Conservation (phyloP, 2,329 filamentous ascomycete species). For the Cladosporium sp. region DNA sequence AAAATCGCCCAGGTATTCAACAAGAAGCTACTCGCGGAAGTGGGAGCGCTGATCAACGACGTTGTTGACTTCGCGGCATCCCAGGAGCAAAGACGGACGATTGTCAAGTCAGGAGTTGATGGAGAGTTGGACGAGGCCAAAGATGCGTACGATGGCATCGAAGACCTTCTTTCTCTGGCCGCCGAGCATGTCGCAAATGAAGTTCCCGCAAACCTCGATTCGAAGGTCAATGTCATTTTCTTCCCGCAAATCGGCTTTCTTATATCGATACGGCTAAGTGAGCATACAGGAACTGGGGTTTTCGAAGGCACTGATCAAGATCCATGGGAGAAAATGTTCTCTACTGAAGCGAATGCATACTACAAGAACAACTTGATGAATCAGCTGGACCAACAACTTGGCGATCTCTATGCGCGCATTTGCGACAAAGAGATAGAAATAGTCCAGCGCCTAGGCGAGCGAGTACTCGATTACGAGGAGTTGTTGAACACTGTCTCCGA, state of each 20-base stretch:
- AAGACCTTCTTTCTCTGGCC: conserved; percentile 63
- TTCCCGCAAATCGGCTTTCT: conserved; percentile 90
- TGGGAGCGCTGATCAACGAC: conserved; percentile 66
- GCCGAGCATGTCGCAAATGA: conserved; percentile 56
- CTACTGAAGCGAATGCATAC: conserved; percentile 61
- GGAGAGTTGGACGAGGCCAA: conserved; percentile 71
- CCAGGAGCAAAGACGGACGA: conserved; percentile 61
- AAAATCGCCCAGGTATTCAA: conserved; percentile 59
- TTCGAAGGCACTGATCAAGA: conserved; percentile 58
- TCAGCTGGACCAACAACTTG: conserved; percentile 72
- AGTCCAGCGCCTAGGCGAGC: conserved; percentile 66
- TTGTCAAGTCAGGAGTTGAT: conserved; percentile 67
- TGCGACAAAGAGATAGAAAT: conserved; percentile 88
- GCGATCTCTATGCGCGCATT: conserved; percentile 79
- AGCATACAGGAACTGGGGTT: conserved; percentile 50
- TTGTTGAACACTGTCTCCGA: conserved; percentile 66
- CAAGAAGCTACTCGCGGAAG: conserved; percentile 50
- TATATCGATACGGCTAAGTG: conserved; percentile 62
- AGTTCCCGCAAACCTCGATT: conserved; percentile 53
- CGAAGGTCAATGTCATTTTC: conserved; percentile 70
- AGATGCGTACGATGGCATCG: conserved; percentile 69
- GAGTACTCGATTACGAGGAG: conserved; percentile 62
- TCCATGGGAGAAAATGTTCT: conserved; percentile 72
- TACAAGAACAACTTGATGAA: conserved; percentile 82
- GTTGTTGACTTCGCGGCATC: conserved; percentile 77